Evolutionary conservation across 352 stramenopile species (phyloP).

Genomic region (Globisporangium abappressorium): DNA sequence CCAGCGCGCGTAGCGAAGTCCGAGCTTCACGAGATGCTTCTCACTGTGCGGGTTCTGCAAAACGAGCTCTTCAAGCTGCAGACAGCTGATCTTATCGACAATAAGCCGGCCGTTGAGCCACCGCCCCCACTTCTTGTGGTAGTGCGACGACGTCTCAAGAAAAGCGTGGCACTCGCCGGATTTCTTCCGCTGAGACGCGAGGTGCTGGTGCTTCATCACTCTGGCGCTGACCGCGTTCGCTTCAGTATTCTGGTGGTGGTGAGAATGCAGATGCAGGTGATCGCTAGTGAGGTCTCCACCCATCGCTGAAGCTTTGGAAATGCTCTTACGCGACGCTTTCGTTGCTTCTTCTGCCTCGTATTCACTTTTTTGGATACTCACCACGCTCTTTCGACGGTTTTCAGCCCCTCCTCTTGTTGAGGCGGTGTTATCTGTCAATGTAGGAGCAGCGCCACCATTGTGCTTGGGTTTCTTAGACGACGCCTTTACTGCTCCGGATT

Average conservation of each 20-base stretch:
- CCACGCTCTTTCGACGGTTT: neutral
- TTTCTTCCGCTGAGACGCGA: neutral
- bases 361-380: neutral
- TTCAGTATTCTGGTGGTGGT: neutral
- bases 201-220: neutral
- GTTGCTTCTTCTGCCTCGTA: neutral
- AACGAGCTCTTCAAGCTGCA: conserved; percentile 66
- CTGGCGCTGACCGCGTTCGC: neutral
- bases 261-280: neutral
- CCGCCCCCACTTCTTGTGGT: conserved; percentile 62
- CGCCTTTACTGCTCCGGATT: neutral
- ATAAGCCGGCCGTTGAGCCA: conserved; percentile 45
- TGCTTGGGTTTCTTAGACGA: neutral
- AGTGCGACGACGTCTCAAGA: conserved; percentile 20
- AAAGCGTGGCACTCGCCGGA: neutral
- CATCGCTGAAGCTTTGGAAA: neutral
- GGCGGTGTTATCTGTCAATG: neutral
- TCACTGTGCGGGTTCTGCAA: conserved; percentile 39
- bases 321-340: neutral
- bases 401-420: neutral
- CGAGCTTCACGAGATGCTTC: conserved; percentile 51
- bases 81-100: conserved; percentile 64
- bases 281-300: neutral
- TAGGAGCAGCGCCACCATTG: neutral
- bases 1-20: conserved; percentile 54